A percentile compares a stretch with the other conserved stretches of the same genome.
These are phyloP conservation scores for Anethum foeniculum DNA, from an alignment of 140 eudicot genomes.

Conservation along the genomic window DNA sequence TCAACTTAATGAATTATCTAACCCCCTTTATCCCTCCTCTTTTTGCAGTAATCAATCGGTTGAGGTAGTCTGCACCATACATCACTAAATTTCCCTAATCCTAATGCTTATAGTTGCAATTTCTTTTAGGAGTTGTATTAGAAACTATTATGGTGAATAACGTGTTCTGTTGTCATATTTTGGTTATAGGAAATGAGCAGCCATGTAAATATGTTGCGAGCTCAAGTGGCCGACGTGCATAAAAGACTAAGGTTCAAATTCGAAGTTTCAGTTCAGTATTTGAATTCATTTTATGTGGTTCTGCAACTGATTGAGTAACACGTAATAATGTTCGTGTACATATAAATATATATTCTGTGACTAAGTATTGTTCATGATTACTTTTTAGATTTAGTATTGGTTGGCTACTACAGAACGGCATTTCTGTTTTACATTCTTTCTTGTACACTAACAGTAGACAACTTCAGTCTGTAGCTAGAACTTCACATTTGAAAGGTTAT, in stretches of 20 bases:
- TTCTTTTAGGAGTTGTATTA: neutral
- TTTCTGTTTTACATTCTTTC: neutral
- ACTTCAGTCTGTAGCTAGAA: neutral
- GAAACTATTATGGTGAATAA: slow-evolving; percentile 4
- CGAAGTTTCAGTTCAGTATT: neutral
- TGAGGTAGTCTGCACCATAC: slow-evolving; percentile 47
- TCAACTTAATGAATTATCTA: slow-evolving; percentile 6
- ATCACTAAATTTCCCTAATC: slow-evolving; percentile 12
- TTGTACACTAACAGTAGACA: neutral
- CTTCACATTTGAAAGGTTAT: neutral
- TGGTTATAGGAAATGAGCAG: slow-evolving; percentile 55
- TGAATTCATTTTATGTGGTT: neutral
- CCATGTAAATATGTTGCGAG: slow-evolving; percentile 53
- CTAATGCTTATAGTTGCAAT: slow-evolving; percentile 3
- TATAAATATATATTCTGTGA: neutral
- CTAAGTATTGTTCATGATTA: neutral
- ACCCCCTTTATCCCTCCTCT: neutral
- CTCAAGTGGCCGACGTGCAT: slow-evolving; percentile 54
- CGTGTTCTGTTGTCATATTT: neutral
- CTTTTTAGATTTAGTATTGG: neutral
- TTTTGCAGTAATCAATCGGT: slow-evolving; percentile 69
- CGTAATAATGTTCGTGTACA: neutral
- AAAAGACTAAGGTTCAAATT: slow-evolving; percentile 47
- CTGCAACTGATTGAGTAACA: neutral
- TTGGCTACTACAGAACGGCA: neutral